Evolutionary conservation across 371 early-diverging fungal genomes (phyloP), one percentile per base, ranked within the genome.

Genomic region (Mortierella sp.): DNA sequence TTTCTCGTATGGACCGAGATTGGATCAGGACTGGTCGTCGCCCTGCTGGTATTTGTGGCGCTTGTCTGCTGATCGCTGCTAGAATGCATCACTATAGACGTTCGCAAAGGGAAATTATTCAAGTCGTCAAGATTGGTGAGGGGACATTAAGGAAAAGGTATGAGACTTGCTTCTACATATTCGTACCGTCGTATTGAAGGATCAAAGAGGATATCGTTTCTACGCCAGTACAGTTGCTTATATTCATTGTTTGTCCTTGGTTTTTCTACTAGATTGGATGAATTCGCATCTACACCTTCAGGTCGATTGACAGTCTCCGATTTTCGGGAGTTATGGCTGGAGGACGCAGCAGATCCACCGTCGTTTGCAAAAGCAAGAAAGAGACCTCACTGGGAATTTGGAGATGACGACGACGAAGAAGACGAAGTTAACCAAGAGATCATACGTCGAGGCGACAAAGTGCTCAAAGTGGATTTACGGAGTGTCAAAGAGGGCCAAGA

Each of bases 21-120:
- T 99, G 99, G 99, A 97, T 99, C 65, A 88, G 93, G 55, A 92
- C 91, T 1, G 99, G 99, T 53, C 92, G 99, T 76, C 90, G 98
- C 21, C 99, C 99, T 9, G 94, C 98, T n/a, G 99, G 99, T 77
- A 93, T 99, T 41, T 99, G 99, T 86, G 99, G 98, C 38, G 99
- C 99, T 4, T 92, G 97, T 85, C 83, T 99, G 55, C 87, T 97
- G 57, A 94, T 99, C 72, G 97, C 99, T 1, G 95, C 97, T 8
- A 84, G 99, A 67, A 97, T 99, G 92, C 94, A 98, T 75, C 95
- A 95, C 36, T 98, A 96, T 74, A 87, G 92, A 58, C 91, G 99
- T 62, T 93, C 97, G 0, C 87, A 91, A 13, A 87, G 86, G 32
- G 99, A 99, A 82, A 93, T 99, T 64, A 95, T 97, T 52, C 87